Base-by-base conservation (phyloP, 208 protist genomes). In the Hexamita inflata region DNA sequence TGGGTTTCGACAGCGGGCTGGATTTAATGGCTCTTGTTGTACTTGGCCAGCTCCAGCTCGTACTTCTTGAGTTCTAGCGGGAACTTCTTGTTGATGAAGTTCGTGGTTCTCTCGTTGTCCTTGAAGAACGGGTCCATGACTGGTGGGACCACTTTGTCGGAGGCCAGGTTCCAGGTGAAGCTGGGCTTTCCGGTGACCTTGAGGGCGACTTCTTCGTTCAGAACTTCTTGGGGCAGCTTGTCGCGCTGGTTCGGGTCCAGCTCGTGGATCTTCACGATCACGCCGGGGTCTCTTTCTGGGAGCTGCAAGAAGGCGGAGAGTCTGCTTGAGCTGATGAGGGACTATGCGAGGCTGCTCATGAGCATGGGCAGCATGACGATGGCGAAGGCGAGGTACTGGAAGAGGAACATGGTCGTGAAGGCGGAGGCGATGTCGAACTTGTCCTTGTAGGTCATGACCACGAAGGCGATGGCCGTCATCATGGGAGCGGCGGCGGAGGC, bases 271-370 rank as follows among this genome's bases (percentile, higher is more conserved):
- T n/a, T n/a, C 34, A 28, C 4, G 38, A 75, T 35, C 19, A 70
- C 61, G 28, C 61, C 70, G 34, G 66, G 7, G 29, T 73, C 32
- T 1, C 61, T 24, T 49, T 70, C 59, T 49, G 13, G 29, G 24
- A 74, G 39, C 39, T 34, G 34, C 41, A 80, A 35, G 34, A 80
- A 80, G 1, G 40, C 38, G 26, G 42, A 19, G n/a, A 80, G 59
- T 41, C 77, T 30, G 26, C 34, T 59, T 15, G 34, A 19, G 41
- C 42, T 49, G 24, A 80, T 60, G 45, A 49, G 75, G 1, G 38
- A 49, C 4, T 77, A 24, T 26, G 62, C 26, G 38, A 73, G 26
- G 13, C 35, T 34, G 28, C 13, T 45, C 11, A 80, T 24, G 9
- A 75, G 13, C 30, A 41, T 65, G 11, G 73, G 40, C 39, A 73